Base-by-base conservation (phyloP, 2,329 filamentous ascomycete species). In the Tricladium varicosporioides region DNA sequence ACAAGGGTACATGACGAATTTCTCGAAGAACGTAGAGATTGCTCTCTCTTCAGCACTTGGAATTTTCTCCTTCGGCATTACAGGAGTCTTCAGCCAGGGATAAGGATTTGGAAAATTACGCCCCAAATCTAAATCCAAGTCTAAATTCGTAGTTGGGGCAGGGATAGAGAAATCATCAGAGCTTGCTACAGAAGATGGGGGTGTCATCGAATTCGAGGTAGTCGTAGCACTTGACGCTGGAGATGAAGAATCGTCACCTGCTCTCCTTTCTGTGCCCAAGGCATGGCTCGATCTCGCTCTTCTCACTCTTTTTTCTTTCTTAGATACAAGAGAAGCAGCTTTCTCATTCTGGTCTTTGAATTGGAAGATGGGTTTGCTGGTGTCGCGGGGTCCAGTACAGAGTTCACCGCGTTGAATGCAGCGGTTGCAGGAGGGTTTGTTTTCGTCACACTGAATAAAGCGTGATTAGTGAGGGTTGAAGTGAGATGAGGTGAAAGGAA, bases 1-100 rank as follows among this genome's bases (percentile, higher is more conserved):
- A 53, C 71, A 72, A 2, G 74, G 74, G 31, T 73, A 70, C 4
- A 75, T 56, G 15, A 75, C 72, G 53, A 72, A 75, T 47, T 71
- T 74, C n/a, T 71, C 71, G 46, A 76, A 68, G 52, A 76, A 76
- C 0, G 54, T 43, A 15, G 66, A 58, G 5, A 71, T 66, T 2
- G 66, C 69, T 31, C 63, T 60, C 10, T 75, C 68, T 54, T 73
- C 67, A 5, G 46, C 56, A 33, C 43, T 32, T 16, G 49, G 50
- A n/a, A 54, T 27, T n/a, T 52, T 44, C n/a, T 32, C 48, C 50
- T 33, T 40, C 51, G 59, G 32, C 18, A 42, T 8, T 27, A 27
- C 22, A 4, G 22, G 22, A 51, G 44, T 4, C 57, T 66, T 71
- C 2, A 69, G 58, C 70, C 66, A 72, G 9, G 67, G 63, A 10